Conservation (phyloP, 2,329 filamentous ascomycete genomes). For the Emmonsiellopsis sp. region DNA sequence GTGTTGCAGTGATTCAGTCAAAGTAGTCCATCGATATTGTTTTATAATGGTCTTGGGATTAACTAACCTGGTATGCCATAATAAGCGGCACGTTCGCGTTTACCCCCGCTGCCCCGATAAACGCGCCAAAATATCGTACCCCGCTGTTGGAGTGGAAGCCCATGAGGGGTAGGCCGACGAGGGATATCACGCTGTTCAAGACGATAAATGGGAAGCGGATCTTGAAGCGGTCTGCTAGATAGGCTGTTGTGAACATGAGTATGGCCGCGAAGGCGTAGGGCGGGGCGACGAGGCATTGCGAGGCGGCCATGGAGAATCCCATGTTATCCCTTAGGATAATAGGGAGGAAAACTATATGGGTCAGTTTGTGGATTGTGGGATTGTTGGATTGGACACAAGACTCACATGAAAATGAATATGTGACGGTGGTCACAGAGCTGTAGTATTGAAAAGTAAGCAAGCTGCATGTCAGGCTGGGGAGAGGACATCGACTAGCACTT, state of each 20-base stretch:
- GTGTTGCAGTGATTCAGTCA: neutral
- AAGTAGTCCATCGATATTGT: neutral
- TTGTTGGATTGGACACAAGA: neutral
- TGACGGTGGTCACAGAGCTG: conserved; percentile 57
- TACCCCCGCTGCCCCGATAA: conserved; percentile 59
- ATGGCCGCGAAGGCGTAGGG: conserved; percentile 54
- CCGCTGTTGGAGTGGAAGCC: conserved; percentile 47
- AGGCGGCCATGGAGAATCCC: conserved; percentile 50
- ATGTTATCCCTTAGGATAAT: conserved; percentile 54
- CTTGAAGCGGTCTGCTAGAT: conserved; percentile 53
- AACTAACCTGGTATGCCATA: conserved; percentile 54
- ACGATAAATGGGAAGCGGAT: conserved; percentile 55
- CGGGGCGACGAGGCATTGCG: conserved; percentile 60
- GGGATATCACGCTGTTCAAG: conserved; percentile 52
- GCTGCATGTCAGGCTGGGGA: too few relatives aligned
- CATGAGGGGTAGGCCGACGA: conserved; percentile 60
- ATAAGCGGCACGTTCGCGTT: conserved; percentile 62
- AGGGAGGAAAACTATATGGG: conserved; percentile 46
- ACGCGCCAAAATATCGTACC: conserved; percentile 60
- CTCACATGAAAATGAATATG: conserved; percentile 58
- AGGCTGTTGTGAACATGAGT: conserved; percentile 48
- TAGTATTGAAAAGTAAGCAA: neutral
- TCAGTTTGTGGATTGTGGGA: neutral
- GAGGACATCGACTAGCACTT: neutral
- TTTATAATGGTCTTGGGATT: neutral